Percentiles rank a stretch among this genome's conserved stretches.
Conservation (phyloP, 768 basidiomycete species). For the Termitomyces sp. region DNA sequence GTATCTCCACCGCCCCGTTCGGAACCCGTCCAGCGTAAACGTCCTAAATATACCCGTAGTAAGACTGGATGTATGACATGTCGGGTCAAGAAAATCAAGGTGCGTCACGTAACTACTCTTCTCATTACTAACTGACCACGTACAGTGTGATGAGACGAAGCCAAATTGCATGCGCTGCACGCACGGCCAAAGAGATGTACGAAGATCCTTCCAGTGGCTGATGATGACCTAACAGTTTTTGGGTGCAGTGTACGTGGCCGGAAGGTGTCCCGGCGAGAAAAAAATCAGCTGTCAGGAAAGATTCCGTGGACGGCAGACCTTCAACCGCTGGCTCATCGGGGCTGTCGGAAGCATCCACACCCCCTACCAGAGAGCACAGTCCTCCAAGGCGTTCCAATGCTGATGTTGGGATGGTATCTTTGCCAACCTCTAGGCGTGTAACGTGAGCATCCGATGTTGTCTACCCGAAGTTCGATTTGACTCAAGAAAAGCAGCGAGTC, state of each 20-base stretch:
- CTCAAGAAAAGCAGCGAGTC: slow-evolving; percentile 32
- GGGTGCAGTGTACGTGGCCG: slow-evolving; percentile 75
- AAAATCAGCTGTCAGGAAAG: slow-evolving; percentile 54
- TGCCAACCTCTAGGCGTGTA: slow-evolving; percentile 32
- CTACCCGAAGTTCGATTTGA: slow-evolving; percentile 6
- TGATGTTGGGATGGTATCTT: slow-evolving; percentile 36
- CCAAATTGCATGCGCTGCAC: slow-evolving; percentile 84
- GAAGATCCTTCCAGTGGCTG: slow-evolving; percentile 17
- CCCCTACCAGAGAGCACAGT: slow-evolving; percentile 62
- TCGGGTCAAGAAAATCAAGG: slow-evolving; percentile 93
- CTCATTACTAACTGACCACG: slow-evolving; percentile 5
- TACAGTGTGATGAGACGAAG: slow-evolving; percentile 86
- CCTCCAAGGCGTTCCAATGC: slow-evolving; percentile 51
- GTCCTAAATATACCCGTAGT: slow-evolving; percentile 90
- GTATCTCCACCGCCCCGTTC: slow-evolving; percentile 42
- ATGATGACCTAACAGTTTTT: slow-evolving; percentile 5
- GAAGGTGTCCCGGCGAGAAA: slow-evolving; percentile 72
- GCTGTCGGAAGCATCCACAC: slow-evolving; percentile 66
- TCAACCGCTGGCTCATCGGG: slow-evolving; percentile 76
- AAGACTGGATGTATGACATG: slow-evolving; percentile 95
- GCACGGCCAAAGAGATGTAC: slow-evolving; percentile 79
- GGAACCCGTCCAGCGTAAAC: slow-evolving; percentile 59
- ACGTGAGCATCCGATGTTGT: slow-evolving; percentile 26
- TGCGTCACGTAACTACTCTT: slow-evolving; percentile 26
- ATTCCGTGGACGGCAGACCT: slow-evolving; percentile 56